phyloP scores from a whole-genome alignment of 306 rosid species.

The Astragalus glycyphyllos region DNA sequence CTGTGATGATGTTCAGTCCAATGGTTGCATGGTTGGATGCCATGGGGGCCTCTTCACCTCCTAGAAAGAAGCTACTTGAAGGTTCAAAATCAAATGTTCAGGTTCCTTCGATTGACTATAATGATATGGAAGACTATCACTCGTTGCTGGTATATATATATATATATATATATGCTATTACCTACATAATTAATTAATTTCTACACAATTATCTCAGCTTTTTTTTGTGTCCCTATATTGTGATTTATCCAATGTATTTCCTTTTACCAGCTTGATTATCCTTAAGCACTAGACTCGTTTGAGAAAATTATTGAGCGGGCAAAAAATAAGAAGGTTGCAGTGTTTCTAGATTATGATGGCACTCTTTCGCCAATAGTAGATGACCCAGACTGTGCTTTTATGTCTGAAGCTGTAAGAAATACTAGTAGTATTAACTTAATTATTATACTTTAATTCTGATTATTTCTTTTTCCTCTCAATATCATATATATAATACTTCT shows the following conservation, averaged over 20 bases:
- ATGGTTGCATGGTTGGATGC: slow-evolving; percentile 92
- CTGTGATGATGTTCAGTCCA: slow-evolving; percentile 79
- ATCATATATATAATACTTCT: slow-evolving; percentile 3
- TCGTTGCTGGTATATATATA: slow-evolving; percentile 85
- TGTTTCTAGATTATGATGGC: slow-evolving; percentile 92
- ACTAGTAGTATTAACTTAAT: not conserved
- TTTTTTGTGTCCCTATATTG: not conserved
- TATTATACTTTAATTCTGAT: not conserved
- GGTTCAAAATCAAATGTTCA: slow-evolving; percentile 54
- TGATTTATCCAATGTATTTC: not conserved
- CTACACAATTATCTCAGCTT: not conserved
- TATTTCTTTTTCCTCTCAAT: not conserved
- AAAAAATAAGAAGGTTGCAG: slow-evolving; percentile 66
- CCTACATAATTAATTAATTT: not conserved
- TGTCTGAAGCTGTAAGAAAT: slow-evolving; percentile 70
- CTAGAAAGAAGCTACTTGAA: slow-evolving; percentile 66
- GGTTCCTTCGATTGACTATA: slow-evolving; percentile 60
- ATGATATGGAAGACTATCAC: slow-evolving; percentile 53
- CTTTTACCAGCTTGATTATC: slow-evolving; percentile 63
- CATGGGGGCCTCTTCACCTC: slow-evolving; percentile 91
- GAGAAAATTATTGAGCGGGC: slow-evolving; percentile 58
- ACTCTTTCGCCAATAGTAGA: slow-evolving; percentile 93
- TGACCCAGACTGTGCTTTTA: slow-evolving; percentile 76
- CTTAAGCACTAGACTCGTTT: slow-evolving; percentile 74
- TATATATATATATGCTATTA: no score